These are phyloP conservation scores for Candida krabiensis DNA, from an alignment of 805 yeast species.

Conservation along the genomic window DNA sequence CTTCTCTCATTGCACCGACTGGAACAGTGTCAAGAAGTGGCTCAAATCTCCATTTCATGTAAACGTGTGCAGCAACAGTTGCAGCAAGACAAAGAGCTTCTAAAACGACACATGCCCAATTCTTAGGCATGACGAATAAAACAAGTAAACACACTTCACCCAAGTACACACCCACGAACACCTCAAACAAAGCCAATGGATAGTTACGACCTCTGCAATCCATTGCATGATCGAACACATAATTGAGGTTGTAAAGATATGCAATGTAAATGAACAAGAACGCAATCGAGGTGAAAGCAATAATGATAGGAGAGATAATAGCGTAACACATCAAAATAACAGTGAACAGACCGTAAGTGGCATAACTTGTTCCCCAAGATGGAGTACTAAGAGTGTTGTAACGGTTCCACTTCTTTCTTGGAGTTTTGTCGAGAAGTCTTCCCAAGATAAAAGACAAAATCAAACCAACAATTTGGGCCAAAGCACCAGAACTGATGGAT, in stretches of 20 bases:
- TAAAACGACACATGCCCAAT: conserved; percentile 76
- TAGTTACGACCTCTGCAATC: conserved; percentile 75
- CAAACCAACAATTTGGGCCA: conserved; percentile 74
- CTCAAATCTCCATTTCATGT: conserved; percentile 56
- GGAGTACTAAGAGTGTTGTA: conserved; percentile 62
- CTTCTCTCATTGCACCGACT: conserved; percentile 55
- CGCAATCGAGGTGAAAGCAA: conserved; percentile 65
- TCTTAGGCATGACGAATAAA: conserved; percentile 71
- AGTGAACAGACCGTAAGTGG: conserved; percentile 70
- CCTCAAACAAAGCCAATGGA: conserved; percentile 69
- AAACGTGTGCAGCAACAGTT: conserved; percentile 60
- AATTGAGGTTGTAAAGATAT: conserved; percentile 58
- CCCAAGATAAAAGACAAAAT: conserved; percentile 72
- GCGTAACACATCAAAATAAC: conserved; percentile 75
- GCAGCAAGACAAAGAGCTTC: conserved; percentile 60
- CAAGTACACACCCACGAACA: conserved; percentile 69
- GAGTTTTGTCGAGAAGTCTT: conserved; percentile 74
- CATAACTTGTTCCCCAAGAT: conserved; percentile 82
- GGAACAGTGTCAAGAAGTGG: conserved; percentile 72
- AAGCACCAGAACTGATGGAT: conserved; percentile 68
- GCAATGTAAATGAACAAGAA: conserved; percentile 60
- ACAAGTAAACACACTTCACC: conserved; percentile 71
- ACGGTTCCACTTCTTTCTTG: conserved; percentile 89
- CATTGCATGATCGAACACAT: conserved; percentile 57
- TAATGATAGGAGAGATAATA: conserved; percentile 71